These are phyloP conservation scores for Kwoniella europaea DNA, from an alignment of 768 basidiomycete genomes.

Conservation along the genomic window DNA sequence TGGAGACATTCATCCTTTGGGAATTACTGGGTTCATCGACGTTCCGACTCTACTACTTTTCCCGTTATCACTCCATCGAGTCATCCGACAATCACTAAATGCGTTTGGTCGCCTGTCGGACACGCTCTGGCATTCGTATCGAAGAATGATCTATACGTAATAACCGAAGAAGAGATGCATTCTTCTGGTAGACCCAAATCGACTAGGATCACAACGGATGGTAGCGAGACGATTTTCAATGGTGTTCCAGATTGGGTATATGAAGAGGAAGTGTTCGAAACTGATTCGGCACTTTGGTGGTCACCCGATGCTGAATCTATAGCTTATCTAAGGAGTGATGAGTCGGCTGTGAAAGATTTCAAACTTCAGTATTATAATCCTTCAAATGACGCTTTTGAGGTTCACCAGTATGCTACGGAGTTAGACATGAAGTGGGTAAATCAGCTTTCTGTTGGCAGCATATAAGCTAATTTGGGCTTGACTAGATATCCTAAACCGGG, in stretches of 20 bases:
- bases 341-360: conserved; percentile 83
- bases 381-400: conserved; percentile 68
- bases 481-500: conserved; percentile 60
- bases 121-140: conserved; percentile 85
- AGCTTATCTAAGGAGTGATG: conserved; percentile 86
- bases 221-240: conserved; percentile 83
- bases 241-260: conserved; percentile 95
- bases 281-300: conserved; percentile 85
- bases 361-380: conserved; percentile 92
- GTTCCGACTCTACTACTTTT: conserved; percentile 70
- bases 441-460: not conserved
- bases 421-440: conserved; percentile 57
- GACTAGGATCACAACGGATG: conserved; percentile 79
- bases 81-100: conserved; percentile 77
- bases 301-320: conserved; percentile 73
- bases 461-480: conserved; percentile 10
- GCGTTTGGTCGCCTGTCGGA: conserved; percentile 81
- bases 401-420: conserved; percentile 72
- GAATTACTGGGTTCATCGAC: conserved; percentile 89
- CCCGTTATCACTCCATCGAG: conserved; percentile 71
- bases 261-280: conserved; percentile 65
- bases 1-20: conserved; percentile 91
- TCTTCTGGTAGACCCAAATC: conserved; percentile 23
- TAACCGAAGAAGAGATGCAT: conserved; percentile 59
- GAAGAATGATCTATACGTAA: conserved; percentile 85